Percentiles rank a stretch among this genome's conserved stretches.
Evolutionary conservation across 495 filamentous ascomycete species (phyloP).

Genomic region (Aspergillus conjunctus): DNA sequence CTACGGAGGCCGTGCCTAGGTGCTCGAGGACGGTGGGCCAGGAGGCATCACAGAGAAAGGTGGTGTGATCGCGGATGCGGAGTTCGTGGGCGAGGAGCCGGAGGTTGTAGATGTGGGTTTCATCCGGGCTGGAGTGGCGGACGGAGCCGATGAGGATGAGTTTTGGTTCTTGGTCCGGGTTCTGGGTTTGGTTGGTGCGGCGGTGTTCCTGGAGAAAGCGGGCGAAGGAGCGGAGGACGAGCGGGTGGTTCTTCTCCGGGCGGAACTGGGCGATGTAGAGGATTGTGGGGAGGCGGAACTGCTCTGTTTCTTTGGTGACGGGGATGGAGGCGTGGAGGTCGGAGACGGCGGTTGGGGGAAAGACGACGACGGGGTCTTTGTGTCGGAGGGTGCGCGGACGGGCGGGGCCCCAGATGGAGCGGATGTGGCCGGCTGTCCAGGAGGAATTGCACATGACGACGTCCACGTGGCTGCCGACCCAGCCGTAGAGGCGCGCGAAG

Average conservation of each 20-base stretch:
- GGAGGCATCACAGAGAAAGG: slow-evolving; percentile 84
- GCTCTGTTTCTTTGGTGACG: slow-evolving; percentile 66
- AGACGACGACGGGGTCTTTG: slow-evolving; percentile 65
- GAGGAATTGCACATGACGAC: slow-evolving; percentile 95
- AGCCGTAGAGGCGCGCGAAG: slow-evolving; percentile 80
- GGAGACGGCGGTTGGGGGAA: slow-evolving; percentile 86
- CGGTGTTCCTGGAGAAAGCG: slow-evolving; percentile 60
- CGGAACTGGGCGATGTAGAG: slow-evolving; percentile 97
- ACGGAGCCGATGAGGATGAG: slow-evolving; percentile 88
- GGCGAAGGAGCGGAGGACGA: slow-evolving; percentile 82
- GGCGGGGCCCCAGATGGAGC: slow-evolving; percentile 71
- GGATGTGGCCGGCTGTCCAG: slow-evolving; percentile 89
- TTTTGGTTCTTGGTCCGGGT: slow-evolving; percentile 35
- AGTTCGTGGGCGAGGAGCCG: slow-evolving; percentile 87
- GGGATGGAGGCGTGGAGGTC: slow-evolving; percentile 74
- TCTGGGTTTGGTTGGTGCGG: slow-evolving; percentile 14
- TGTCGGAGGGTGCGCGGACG: slow-evolving; percentile 38
- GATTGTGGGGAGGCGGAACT: slow-evolving; percentile 64
- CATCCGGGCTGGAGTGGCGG: slow-evolving; percentile 73
- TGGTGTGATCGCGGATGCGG: slow-evolving; percentile 75
- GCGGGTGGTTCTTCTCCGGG: slow-evolving; percentile 91
- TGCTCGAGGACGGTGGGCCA: slow-evolving; percentile 84
- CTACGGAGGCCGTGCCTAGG: slow-evolving; percentile 71
- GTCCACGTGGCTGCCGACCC: slow-evolving; percentile 79
- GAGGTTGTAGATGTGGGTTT: slow-evolving; percentile 87